These are phyloP conservation scores for Globisporangium recalcitrans DNA, from an alignment of 352 stramenopile species.

Conservation along the genomic window DNA sequence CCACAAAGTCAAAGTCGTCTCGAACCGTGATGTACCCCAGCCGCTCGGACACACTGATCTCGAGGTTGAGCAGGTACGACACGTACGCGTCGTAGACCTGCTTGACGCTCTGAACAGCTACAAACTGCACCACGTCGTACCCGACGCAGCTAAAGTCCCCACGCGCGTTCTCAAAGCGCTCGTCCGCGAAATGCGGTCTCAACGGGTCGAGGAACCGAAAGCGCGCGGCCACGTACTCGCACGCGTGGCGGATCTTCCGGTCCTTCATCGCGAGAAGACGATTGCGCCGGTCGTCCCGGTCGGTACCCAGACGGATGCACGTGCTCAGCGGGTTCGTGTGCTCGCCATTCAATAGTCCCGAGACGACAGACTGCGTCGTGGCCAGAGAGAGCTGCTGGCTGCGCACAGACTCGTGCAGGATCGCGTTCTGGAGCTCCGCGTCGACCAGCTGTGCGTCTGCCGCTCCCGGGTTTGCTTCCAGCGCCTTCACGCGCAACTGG, in stretches of 20 bases:
- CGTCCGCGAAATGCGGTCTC: constrained; percentile 29
- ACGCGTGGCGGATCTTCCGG: constrained; percentile 33
- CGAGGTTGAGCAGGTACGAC: constrained; percentile 31
- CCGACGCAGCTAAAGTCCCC: constrained; percentile 39
- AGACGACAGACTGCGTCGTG: constrained; percentile 32
- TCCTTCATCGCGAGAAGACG: constrained; percentile 28
- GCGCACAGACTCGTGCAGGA: constrained; percentile 27
- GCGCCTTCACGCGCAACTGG: constrained; percentile 25
- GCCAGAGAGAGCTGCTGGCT: constrained; percentile 31
- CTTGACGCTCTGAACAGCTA: constrained; percentile 19
- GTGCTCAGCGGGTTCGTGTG: constrained; percentile 27
- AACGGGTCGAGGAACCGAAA: constrained; percentile 36
- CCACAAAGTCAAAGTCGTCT: constrained; percentile 16
- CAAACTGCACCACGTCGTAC: constrained; percentile 39
- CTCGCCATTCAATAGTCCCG: constrained; percentile 19
- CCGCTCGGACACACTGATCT: constrained; percentile 36
- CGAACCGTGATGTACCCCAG: constrained; percentile 13
- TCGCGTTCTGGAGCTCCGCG: constrained; percentile 23
- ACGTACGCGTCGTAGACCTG: constrained; percentile 36
- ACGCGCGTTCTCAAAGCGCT: constrained; percentile 36
- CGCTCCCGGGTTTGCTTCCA: constrained; percentile 19
- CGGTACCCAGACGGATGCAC: constrained; percentile 37
- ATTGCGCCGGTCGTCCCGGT: constrained; percentile 23
- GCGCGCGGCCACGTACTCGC: constrained; percentile 32
- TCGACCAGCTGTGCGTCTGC: constrained; percentile 8